Base-by-base conservation (phyloP, 108 stramenopile genomes). In the Nitzschia inconspicua region DNA sequence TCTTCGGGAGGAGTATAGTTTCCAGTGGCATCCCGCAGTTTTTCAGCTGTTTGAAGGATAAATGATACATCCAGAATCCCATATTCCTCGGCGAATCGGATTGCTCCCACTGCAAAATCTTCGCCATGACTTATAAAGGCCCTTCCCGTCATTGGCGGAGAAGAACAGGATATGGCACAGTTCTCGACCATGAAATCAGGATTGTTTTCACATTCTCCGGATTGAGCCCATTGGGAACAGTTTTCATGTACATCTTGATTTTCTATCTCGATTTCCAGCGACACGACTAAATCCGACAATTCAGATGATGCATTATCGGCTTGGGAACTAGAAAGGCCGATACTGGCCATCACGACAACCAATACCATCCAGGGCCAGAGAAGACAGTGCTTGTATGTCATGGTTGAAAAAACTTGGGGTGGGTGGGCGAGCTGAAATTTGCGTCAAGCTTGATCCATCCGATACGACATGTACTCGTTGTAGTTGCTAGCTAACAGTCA, bases 21-120 rank as follows among this genome's bases (percentile, higher is more conserved):
- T 20, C 16, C 18, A 9, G 41, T 30, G 9, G 43, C 28, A 0
- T 47, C 44, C n/a, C 55, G 64, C 34, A 72, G 43, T 16, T 67
- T 30, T 16, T 65, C 42, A 19, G 71, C 79, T 1, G 72, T 44
- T 25, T 62, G 36, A 42, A 77, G 29, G 13, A 76, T 69, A 3
- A 43, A 40, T 13, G 49, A 11, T n/a, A 60, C 58, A 1, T 70
- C 43, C 10, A 72, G 39, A 29, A 68, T 66, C 29, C 13, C 13
- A 43, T 41, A 23, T 28, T 59, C 64, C 36, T 80, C 79, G 0
- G 73, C 79, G 27, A 80, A 80, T 26, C 79, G 75, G 31, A 80
- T 74, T 4, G 79, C 79, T 16, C 72, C 75, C 22, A 77, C 59
- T 1, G 75, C 79, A 2, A 55, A 65, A 57, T 80, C 79, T 44